Evolutionary conservation across 495 filamentous ascomycete species (phyloP).

Genomic region (Aspergillus nanangensis): DNA sequence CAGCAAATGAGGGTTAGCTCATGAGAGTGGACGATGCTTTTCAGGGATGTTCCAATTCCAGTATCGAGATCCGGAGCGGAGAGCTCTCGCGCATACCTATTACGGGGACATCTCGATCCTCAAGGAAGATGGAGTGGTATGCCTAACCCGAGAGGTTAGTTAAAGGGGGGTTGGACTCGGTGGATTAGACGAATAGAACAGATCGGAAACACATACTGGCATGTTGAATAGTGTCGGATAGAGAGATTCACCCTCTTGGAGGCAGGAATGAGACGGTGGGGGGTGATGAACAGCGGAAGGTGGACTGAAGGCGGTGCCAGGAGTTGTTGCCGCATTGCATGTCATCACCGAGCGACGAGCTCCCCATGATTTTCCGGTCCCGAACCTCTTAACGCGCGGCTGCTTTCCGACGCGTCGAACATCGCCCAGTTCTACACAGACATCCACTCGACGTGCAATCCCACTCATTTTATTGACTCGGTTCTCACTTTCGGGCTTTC

Average conservation of each 20-base stretch:
- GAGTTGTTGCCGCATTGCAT: conserved; percentile 27
- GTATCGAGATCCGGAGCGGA: conserved; percentile 14
- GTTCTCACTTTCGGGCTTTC: conserved; percentile 3
- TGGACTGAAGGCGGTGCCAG: conserved; percentile 24
- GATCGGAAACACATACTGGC: conserved; percentile 39
- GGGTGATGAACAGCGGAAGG: too few species aligned
- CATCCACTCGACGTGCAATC: not conserved
- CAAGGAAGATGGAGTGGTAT: conserved; percentile 91
- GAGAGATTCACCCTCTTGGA: conserved; percentile 9
- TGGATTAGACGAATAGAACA: not conserved
- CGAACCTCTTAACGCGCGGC: conserved; percentile 44
- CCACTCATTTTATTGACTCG: not conserved
- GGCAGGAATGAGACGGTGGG: conserved; percentile 11
- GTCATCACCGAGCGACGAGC: conserved; percentile 31
- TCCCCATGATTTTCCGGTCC: conserved; percentile 38
- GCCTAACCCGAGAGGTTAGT: conserved; percentile 50
- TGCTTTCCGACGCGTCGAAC: conserved; percentile 30
- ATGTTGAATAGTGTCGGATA: conserved; percentile 30
- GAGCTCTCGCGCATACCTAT: conserved; percentile 45
- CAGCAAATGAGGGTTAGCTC: too few species aligned
- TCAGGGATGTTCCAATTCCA: conserved; percentile 5
- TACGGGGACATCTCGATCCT: conserved; percentile 64
- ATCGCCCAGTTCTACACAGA: conserved; percentile 8
- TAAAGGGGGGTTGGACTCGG: not conserved
- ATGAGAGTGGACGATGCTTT: conserved; percentile 7